A percentile compares a stretch with the other conserved stretches of the same genome.
These are phyloP conservation scores for Rickenella mellea DNA, from an alignment of 768 basidiomycete genomes.

Conservation along the genomic window DNA sequence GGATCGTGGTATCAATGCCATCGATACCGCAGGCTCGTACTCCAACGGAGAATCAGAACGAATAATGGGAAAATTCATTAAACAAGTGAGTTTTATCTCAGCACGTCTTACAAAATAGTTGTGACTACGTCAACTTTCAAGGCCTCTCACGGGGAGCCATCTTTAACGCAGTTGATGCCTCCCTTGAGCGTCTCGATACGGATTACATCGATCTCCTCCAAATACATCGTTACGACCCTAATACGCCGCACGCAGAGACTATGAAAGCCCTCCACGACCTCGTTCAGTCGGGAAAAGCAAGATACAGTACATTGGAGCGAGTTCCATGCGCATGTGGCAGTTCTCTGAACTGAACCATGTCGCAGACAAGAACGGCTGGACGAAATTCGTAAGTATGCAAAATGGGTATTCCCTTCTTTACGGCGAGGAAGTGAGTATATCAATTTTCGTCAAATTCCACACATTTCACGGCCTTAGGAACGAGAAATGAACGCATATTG, in stretches of 20 bases:
- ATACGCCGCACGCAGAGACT: slow-evolving; percentile 23
- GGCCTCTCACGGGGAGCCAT: slow-evolving; percentile 11
- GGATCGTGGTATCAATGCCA: slow-evolving; percentile 28
- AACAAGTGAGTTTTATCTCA: slow-evolving; percentile 18
- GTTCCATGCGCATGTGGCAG: slow-evolving; percentile 23
- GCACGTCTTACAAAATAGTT: neutral
- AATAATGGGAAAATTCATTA: slow-evolving; percentile 26
- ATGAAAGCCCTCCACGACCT: slow-evolving; percentile 33
- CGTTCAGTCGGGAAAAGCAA: slow-evolving; percentile 35
- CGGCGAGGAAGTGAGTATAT: slow-evolving; percentile 20
- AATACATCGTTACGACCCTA: slow-evolving; percentile 23
- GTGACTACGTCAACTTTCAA: slow-evolving; percentile 9
- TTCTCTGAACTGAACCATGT: neutral
- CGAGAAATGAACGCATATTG: slow-evolving; percentile 36
- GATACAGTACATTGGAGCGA: slow-evolving; percentile 37
- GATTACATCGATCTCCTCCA: slow-evolving; percentile 20
- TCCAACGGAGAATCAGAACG: slow-evolving; percentile 27
- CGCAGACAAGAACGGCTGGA: slow-evolving; percentile 7
- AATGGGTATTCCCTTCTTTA: slow-evolving; percentile 26
- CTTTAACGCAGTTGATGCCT: slow-evolving; percentile 12
- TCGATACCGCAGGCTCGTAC: slow-evolving; percentile 29
- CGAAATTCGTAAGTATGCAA: slow-evolving; percentile 30
- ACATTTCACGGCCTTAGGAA: slow-evolving; percentile 28
- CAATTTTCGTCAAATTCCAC: neutral
- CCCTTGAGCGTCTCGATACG: slow-evolving; percentile 11